Base-by-base conservation (phyloP, 1,284 basidiomycete species). In the Cryptococcus sp. region DNA sequence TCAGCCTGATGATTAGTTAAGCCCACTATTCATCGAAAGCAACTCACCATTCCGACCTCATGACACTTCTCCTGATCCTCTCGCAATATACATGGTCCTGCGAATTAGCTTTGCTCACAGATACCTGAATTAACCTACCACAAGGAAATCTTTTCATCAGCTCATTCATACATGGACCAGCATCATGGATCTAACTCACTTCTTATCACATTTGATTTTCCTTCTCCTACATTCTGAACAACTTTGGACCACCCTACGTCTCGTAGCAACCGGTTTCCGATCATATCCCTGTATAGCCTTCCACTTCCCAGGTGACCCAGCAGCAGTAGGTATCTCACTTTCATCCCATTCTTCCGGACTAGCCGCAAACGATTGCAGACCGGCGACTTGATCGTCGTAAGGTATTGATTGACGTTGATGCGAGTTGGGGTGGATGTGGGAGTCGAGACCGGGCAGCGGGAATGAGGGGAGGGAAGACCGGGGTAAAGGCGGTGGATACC, bases 151-250 rank as follows among this genome's bases (percentile, higher is more conserved):
- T 69, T 43, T 16, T 14, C 18, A 37, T 39, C 19, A 49, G 23
- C 24, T 1, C 45, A 44, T 9, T 14, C 34, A 39, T 13, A 24
- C 41, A n/a, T 14, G 19, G 39, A 21, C 21, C 10, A 39, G 28
- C 19, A 46, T n/a, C 31, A 25, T 11, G 39, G 28, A 5, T 18
- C 23, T 19, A 11, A 61, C 66, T 61, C 53, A 74, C 69, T 74
- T 74, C 55, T 76, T 76, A 53, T 76, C 74, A 58, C 74, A 76
- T 55, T 74, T 74, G 55, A 76, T 76, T 50, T 76, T 76, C 49
- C 73, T 60, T 39, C 75, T 60, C n/a, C 74, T 61, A 53, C 75
- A 77, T 46, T 77, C 75, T 14, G 70, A 73, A 48, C 75, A 77
- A 45, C 73, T 75, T 63, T 77, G 75, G 1, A 77, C 75, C 25